phyloP scores from a whole-genome alignment of 306 rosid species.

The Arachis stenosperma region DNA sequence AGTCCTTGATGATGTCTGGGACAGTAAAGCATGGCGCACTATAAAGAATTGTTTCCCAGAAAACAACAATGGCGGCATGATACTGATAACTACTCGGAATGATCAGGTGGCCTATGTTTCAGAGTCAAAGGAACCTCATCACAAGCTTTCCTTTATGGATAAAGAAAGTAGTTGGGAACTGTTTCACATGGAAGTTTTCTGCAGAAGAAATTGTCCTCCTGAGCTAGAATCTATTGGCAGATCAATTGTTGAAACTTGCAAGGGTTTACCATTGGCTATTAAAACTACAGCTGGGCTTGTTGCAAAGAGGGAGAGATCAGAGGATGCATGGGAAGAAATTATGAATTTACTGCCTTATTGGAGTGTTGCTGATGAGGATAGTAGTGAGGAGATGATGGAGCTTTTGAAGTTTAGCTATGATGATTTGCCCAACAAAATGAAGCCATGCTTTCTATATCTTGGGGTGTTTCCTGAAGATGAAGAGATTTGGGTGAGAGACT shows the following conservation, averaged over 20 bases:
- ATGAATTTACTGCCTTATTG: background rate
- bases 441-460: conserved; percentile 23
- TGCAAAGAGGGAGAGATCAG: background rate
- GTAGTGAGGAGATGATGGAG: background rate
- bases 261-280: background rate
- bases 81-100: background rate
- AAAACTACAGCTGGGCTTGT: background rate
- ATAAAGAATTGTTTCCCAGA: background rate
- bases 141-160: background rate
- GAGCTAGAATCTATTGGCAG: background rate
- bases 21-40: background rate
- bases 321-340: background rate
- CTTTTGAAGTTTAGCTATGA: conserved; percentile 23
- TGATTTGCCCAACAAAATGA: background rate
- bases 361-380: background rate
- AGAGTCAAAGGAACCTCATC: background rate
- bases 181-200: background rate
- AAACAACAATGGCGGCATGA: background rate
- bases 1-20: background rate
- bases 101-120: background rate
- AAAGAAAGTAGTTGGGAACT: background rate
- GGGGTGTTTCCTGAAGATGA: conserved; percentile 27
- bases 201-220: background rate
- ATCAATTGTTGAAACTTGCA: background rate
- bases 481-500: background rate